Evolutionary conservation across 1,284 basidiomycete species (phyloP).

Genomic region (Ceratobasidium sp.): DNA sequence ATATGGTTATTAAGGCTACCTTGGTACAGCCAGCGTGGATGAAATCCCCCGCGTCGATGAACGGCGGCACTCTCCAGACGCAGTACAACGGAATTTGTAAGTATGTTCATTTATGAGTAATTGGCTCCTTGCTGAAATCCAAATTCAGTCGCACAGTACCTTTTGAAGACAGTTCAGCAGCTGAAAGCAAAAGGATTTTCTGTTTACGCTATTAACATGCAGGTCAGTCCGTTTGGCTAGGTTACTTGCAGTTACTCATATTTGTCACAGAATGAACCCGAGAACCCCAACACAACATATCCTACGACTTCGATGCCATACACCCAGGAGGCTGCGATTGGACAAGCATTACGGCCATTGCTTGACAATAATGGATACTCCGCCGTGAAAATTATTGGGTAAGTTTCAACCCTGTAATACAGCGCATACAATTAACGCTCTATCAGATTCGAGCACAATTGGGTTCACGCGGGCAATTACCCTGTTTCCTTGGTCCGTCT

Average conservation of each 20-base stretch:
- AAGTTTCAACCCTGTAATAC: neutral
- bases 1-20: neutral
- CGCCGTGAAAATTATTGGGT: slow-evolving; percentile 64
- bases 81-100: slow-evolving; percentile 57
- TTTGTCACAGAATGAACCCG: slow-evolving; percentile 65
- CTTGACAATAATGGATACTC: slow-evolving; percentile 66
- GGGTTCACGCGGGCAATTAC: slow-evolving; percentile 65
- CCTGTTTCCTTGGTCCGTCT: slow-evolving; percentile 63
- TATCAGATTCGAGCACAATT: slow-evolving; percentile 65
- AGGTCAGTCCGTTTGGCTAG: slow-evolving; percentile 55
- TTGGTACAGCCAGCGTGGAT: slow-evolving; percentile 67
- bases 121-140: neutral
- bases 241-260: neutral
- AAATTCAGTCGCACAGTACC: slow-evolving; percentile 64
- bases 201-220: slow-evolving; percentile 66
- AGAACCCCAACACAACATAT: slow-evolving; percentile 68
- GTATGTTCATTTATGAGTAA: neutral
- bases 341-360: slow-evolving; percentile 61
- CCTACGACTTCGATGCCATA: slow-evolving; percentile 64
- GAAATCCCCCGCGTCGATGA: slow-evolving; percentile 66
- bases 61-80: slow-evolving; percentile 62
- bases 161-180: slow-evolving; percentile 68
- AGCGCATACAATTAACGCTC: too few species aligned
- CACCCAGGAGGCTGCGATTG: slow-evolving; percentile 64
- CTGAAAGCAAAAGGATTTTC: slow-evolving; percentile 65